Base-by-base conservation (phyloP, 345 rosid species). In the Populus pruinosa region DNA sequence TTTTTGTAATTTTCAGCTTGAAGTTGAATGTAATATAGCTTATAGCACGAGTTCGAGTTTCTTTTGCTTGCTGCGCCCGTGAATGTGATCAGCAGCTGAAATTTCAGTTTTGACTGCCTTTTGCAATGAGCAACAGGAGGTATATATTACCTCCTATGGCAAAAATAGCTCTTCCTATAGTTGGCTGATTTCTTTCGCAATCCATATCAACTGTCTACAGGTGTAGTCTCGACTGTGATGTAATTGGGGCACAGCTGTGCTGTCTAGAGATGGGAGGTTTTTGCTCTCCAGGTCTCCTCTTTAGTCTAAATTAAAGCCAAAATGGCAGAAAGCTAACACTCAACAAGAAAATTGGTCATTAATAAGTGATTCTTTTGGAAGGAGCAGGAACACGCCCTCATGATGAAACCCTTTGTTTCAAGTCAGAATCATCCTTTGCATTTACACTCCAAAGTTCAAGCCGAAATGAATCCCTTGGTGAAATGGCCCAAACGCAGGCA, bases 401-500 rank as follows among this genome's bases (percentile, higher is more conserved):
- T 21, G 20, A 12, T 3, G 10, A 2, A 61, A 6, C 23, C 69
- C 29, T 63, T 16, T 25, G 3, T 59, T 12, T 36, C 3, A 8
- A 76, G 70, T 83, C 78, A 78, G 38, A 53, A 38, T 72, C 75
- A 72, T 21, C 69, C 13, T 68, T 62, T 71, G 1, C 20, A 9
- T 2, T 38, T 5, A 23, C 20, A 13, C 53, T 63, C 77, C 63
- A 35, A 67, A 29, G 17, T 20, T 31, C 1, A 20, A 25, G 79
- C 87, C 85, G 85, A 85, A 82, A 82, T 83, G 62, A 53, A 5
- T 14, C 21, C 56, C 38, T 14, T 1, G 18, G 13, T 21, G 73
- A 25, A 50, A 75, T 47, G n/a, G 55, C 69, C 49, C 29, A 35
- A 76, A 74, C 36, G 64, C 7, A 16, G 53, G 13, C 47, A 31